phyloP scores from a whole-genome alignment of 2,329 filamentous ascomycete genomes.

The Fusarium pseudocircinatum region DNA sequence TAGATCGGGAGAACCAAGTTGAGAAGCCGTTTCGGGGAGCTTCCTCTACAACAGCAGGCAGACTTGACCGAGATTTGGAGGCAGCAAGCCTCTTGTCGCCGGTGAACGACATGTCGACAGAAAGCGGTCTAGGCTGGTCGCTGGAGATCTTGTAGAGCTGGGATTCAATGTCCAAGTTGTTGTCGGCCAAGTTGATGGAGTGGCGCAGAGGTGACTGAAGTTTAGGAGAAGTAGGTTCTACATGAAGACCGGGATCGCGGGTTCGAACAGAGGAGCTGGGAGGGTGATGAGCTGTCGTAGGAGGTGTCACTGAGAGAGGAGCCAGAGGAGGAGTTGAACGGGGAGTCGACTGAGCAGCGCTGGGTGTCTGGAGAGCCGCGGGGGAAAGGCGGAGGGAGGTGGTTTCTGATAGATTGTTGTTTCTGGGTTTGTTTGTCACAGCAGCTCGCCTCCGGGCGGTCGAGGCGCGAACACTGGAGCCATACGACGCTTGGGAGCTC shows the following conservation, averaged over 20 bases:
- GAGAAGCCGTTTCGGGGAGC: constrained; percentile 29
- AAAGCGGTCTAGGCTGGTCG: constrained; percentile 32
- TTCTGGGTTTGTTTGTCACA: constrained; percentile 29
- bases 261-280: constrained; percentile 33
- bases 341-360: constrained; percentile 19
- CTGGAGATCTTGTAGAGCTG: constrained; percentile 20
- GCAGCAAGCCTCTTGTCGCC: constrained; percentile 40
- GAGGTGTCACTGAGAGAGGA: constrained; percentile 25
- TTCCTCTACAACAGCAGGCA: constrained; percentile 32
- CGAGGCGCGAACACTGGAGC: constrained; percentile 34
- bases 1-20: constrained; percentile 40
- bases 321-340: constrained; percentile 9
- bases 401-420: constrained; percentile 36
- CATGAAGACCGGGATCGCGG: constrained; percentile 38
- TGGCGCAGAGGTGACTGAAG: constrained; percentile 47
- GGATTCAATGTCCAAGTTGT: constrained; percentile 22
- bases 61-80: constrained; percentile 7
- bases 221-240: constrained; percentile 44
- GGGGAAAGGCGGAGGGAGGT: constrained; percentile 28
- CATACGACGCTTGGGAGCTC: constrained; percentile 30
- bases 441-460: constrained; percentile 25
- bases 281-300: constrained; percentile 29
- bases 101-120: constrained; percentile 48
- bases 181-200: constrained; percentile 41
- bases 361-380: constrained; percentile 27